Percentiles rank a stretch among this genome's conserved stretches.
Conservation (phyloP, 495 filamentous ascomycete genomes). For the Neurospora sp. region DNA sequence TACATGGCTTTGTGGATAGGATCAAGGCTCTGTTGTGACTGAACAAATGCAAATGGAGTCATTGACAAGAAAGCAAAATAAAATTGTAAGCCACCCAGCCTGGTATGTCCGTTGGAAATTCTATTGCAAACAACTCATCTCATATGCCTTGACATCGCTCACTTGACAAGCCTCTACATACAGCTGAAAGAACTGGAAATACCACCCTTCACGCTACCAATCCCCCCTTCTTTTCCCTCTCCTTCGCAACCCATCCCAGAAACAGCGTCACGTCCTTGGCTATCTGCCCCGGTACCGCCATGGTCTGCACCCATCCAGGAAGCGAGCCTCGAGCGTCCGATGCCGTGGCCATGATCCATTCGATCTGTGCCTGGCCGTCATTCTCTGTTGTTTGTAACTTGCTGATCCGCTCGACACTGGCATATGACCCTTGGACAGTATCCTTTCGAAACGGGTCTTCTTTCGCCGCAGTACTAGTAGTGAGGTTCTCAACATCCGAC, state of each 20-base stretch:
- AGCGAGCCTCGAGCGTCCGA: conserved; percentile 58
- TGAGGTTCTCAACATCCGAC: conserved; percentile 17
- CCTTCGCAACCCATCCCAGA: conserved; percentile 45
- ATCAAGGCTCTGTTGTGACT: not conserved
- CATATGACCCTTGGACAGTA: conserved; percentile 45
- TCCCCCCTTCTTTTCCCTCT: conserved; percentile 18
- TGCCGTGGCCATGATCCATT: conserved; percentile 65
- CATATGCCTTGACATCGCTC: not conserved
- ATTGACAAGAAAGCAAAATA: not conserved
- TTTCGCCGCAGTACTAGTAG: conserved; percentile 16
- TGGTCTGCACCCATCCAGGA: conserved; percentile 57
- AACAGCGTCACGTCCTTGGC: conserved; percentile 66
- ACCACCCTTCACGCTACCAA: not conserved
- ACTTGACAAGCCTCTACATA: not conserved
- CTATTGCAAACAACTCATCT: not conserved
- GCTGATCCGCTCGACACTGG: conserved; percentile 50
- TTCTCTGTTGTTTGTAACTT: conserved; percentile 11
- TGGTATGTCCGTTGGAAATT: not conserved
- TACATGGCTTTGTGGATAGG: not conserved
- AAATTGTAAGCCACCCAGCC: not conserved
- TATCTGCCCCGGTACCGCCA: conserved; percentile 53
- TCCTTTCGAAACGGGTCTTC: conserved; percentile 11
- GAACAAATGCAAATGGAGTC: not conserved
- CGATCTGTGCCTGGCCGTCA: conserved; percentile 25
- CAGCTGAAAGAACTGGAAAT: not conserved